Conservation (phyloP, 2,329 filamentous ascomycete species). For the Claviceps sp. region DNA sequence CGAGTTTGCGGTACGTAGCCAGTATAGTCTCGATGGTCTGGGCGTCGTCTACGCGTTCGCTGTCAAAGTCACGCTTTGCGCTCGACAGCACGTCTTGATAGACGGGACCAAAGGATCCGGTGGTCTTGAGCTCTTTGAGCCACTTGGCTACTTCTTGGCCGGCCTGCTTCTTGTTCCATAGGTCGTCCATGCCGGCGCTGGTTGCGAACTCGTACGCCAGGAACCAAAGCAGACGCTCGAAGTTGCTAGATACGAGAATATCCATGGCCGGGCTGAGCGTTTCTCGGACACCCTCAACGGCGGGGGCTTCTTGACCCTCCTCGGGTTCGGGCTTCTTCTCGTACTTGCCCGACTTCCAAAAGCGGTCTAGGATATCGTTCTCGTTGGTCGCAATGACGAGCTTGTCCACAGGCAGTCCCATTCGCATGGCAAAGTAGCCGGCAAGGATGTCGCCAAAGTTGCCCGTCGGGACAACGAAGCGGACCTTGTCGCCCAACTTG, state of each 20-base stretch:
- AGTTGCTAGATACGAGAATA: slow-evolving; percentile 91
- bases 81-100: slow-evolving; percentile 56
- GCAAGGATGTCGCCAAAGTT: slow-evolving; percentile 95
- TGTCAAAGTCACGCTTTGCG: slow-evolving; percentile 65
- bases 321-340: slow-evolving; percentile 57
- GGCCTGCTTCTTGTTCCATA: slow-evolving; percentile 53
- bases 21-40: slow-evolving; percentile 55
- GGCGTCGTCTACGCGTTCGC: slow-evolving; percentile 54
- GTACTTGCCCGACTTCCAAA: slow-evolving; percentile 83
- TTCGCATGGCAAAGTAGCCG: slow-evolving; percentile 81
- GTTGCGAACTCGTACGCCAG: slow-evolving; percentile 60
- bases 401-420: slow-evolving; percentile 81
- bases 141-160: slow-evolving; percentile 66
- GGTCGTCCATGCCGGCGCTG: slow-evolving; percentile 45
- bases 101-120: slow-evolving; percentile 70
- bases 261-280: slow-evolving; percentile 95
- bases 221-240: slow-evolving; percentile 92
- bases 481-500: slow-evolving; percentile 53
- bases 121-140: slow-evolving; percentile 67
- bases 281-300: slow-evolving; percentile 67
- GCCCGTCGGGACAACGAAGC: slow-evolving; percentile 84
- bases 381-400: slow-evolving; percentile 91
- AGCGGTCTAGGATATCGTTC: slow-evolving; percentile 92
- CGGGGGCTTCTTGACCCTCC: slow-evolving; percentile 33
- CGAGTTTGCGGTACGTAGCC: slow-evolving; percentile 40